Conservation (phyloP, 2,329 filamentous ascomycete genomes). For the Chalara sp. region DNA sequence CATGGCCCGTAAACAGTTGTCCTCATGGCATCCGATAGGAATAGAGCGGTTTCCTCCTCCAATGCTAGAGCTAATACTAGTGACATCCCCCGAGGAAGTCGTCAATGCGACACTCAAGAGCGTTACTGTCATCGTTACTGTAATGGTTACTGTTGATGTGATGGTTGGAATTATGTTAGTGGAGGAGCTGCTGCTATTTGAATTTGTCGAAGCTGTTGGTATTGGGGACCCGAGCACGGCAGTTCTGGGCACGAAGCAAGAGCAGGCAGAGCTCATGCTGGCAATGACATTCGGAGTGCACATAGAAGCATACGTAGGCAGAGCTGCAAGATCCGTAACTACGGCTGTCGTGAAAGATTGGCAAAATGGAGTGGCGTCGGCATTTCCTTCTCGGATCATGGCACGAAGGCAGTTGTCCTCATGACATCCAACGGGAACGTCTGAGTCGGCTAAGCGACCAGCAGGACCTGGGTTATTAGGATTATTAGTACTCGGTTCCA, state of each 20-base stretch:
- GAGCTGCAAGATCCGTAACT: not conserved
- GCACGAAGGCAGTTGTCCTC: constrained; percentile 5
- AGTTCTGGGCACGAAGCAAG: not conserved
- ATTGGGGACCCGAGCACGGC: not conserved
- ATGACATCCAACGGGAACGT: not conserved
- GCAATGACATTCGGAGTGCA: constrained; percentile 2
- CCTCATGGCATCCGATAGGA: not conserved
- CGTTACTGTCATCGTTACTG: no score
- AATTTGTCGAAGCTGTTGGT: no score
- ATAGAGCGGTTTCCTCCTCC: no score
- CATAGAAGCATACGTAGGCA: constrained; percentile 3
- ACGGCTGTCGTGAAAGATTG: constrained; percentile 1
- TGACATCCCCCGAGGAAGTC: no score
- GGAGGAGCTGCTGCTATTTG: no score
- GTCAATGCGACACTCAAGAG: no score
- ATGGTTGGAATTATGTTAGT: no score
- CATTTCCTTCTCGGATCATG: constrained; percentile 2
- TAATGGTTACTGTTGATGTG: no score
- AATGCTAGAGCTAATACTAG: no score
- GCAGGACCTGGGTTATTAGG: no score
- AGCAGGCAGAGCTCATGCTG: constrained; percentile 4
- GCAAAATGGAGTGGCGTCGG: not conserved
- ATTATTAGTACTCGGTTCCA: no score
- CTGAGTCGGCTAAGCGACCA: no score
- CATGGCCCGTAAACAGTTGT: not conserved